Base-by-base conservation (phyloP, 768 basidiomycete species). In the Leucocoprinus sp. region DNA sequence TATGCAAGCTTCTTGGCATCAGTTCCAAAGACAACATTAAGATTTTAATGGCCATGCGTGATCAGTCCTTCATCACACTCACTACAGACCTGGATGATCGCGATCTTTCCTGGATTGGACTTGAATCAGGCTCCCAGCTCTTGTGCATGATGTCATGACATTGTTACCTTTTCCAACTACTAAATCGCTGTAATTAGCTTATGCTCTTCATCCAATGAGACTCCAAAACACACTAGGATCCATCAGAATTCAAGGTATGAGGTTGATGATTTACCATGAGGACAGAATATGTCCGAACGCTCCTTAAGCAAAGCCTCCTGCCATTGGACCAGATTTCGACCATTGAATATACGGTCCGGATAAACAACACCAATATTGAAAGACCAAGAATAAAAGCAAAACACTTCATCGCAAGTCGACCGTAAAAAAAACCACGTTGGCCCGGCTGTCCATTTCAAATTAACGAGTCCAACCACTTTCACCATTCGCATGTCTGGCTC, bases 391-490 rank as follows among this genome's bases (percentile, higher is more conserved):
- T 67, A 67, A 69, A 68, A 65, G 58, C 50, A 56, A 68, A 67
- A 65, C 28, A 40, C 28, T 35, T 60, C 62, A 56, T 57, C 49
- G 51, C 49, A 54, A 45, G 64, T 57, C 57, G 62, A 62, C 60
- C 60, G 63, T 45, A 31, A 43, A 18, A 31, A 21, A 42, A 43
- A 17, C 39, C 38, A 17, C 37, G 27, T 36, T 48, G 46, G 39
- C 39, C 40, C 33, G 34, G 37, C 61, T 60, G 61, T 58, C 57
- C 57, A 57, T 58, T 64, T 57, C 57, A 55, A 55, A 70, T 82
- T 67, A 83, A 72, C 83, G 82, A 59, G 74, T 65, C 82, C 81
- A 84, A 66, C 77, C 73, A 63, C 73, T 80, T 69, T 88, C 85
- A 61, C 84, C 84, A 68, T 84, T 86, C 59, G 77, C 67, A 59